These are phyloP conservation scores for Suhomyces bolitotheri DNA, from an alignment of 1,139 yeast species.

Conservation along the genomic window DNA sequence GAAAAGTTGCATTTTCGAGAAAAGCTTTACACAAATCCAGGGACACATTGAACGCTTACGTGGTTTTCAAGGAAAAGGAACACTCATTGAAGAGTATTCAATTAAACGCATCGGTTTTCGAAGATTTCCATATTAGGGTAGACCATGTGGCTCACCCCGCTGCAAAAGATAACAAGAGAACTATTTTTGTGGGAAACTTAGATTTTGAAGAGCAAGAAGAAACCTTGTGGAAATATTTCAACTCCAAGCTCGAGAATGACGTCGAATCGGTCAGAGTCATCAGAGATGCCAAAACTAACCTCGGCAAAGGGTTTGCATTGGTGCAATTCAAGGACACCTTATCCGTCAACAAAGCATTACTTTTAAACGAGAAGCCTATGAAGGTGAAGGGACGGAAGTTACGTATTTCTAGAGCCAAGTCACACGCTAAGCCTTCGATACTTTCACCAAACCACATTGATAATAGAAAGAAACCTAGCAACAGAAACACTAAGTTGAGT, in stretches of 20 bases:
- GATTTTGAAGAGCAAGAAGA: conserved; percentile 94
- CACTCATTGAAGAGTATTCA: conserved; percentile 54
- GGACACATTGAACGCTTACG: conserved; percentile 83
- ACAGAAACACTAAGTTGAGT: conserved; percentile 35
- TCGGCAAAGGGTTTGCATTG: conserved; percentile 97
- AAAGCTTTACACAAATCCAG: conserved; percentile 76
- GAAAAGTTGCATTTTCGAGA: conserved; percentile 87
- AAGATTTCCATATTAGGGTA: conserved; percentile 77
- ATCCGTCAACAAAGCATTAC: conserved; percentile 78
- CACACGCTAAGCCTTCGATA: conserved; percentile 47
- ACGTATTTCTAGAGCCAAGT: conserved; percentile 78
- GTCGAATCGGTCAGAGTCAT: conserved; percentile 88
- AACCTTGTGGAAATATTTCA: conserved; percentile 80
- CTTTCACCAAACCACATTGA: conserved; percentile 49
- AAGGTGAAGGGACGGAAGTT: conserved; percentile 55
- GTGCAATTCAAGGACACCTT: conserved; percentile 86
- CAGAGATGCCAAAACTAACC: conserved; percentile 88
- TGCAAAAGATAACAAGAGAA: conserved; percentile 77
- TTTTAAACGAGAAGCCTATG: conserved; percentile 72
- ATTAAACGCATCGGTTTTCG: conserved; percentile 69
- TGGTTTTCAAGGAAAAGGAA: conserved; percentile 63
- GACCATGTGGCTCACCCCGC: conserved; percentile 93
- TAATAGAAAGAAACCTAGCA: conserved; percentile 31
- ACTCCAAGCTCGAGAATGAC: conserved; percentile 55
- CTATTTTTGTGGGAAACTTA: conserved; percentile 90